Base-by-base conservation (phyloP, 352 stramenopile species). In the Phytophthora chlamydospora region DNA sequence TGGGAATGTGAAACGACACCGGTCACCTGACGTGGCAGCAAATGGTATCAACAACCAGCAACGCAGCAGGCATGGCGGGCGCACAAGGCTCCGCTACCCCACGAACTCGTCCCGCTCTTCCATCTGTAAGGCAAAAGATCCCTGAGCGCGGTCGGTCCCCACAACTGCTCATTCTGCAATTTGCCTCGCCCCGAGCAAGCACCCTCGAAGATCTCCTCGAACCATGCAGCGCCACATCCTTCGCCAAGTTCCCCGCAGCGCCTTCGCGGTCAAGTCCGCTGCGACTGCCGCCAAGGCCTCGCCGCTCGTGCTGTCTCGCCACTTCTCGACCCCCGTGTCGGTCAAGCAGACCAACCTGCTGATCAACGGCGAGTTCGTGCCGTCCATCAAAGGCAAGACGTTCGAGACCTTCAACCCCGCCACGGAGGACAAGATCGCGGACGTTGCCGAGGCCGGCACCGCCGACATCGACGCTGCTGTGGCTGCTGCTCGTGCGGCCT, bases 361-460 rank as follows among this genome's bases (percentile, higher is more conserved):
- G 60, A 96, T 96, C 62, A 88, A 90, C 68, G 80, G 80, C 65
- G 70, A 93, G 67, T 96, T 92, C 54, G 85, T 96, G 49, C 73
- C 85, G 11, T 71, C 80, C 12, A 29, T 64, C 35, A 82, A 57
- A 14, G 85, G 85, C 36, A 62, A 68, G 29, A 93, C 76, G 14
- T 95, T 96, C 60, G 69, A 83, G 35, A 89, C 74, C 9, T 75
- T 91, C 53, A 88, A 96, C 71, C 87, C 85, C 10, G 75, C 83
- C 2, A 93, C 76, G 5, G 83, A 92, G 63, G 68, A 89, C 42
- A 76, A 90, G 45, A 92, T 96, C 59, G 65, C 68, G 5, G 46
- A 76, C n/a, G 81, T 95, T 2, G 69, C 83, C 1, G 73, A 87
- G 45, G 86, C 65, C 33, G 68, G 59, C 33, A 41, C 47, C 6